These are phyloP conservation scores for Isochrysis galbana DNA, from an alignment of 78 protist genomes.

Conservation along the genomic window DNA sequence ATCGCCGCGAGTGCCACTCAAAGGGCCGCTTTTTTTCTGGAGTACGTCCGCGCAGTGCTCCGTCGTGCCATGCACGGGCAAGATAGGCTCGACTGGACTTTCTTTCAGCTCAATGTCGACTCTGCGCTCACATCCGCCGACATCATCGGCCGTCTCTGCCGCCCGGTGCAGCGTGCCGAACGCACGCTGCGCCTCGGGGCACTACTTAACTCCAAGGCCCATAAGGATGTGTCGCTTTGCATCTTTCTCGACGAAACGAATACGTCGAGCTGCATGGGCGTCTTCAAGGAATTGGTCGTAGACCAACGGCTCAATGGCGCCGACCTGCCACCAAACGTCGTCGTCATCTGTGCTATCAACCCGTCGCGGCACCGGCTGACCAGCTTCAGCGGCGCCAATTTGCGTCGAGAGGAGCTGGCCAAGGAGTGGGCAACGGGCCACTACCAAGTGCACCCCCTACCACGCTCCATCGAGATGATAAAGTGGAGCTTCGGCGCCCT, in stretches of 20 bases:
- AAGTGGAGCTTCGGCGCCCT: background rate
- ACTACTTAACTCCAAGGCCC: background rate
- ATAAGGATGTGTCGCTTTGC: background rate
- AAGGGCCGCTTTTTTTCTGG: no score
- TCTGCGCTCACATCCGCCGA: background rate
- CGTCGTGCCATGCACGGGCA: no score
- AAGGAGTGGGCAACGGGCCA: background rate
- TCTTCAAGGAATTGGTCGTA: slow-evolving; percentile 43
- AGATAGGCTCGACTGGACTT: slow-evolving; percentile 7
- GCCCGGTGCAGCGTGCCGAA: background rate
- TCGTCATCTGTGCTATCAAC: slow-evolving; percentile 59
- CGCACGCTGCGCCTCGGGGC: no score
- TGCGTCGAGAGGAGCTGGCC: background rate
- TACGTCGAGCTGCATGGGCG: slow-evolving; percentile 47
- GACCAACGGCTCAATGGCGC: slow-evolving; percentile 13
- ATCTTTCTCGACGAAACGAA: slow-evolving; percentile 73
- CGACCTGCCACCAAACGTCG: background rate
- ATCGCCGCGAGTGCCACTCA: no score
- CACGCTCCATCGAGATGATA: background rate
- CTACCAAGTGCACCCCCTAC: slow-evolving; percentile 5
- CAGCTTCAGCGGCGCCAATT: no score
- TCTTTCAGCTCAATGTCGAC: background rate
- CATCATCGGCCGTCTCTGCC: background rate
- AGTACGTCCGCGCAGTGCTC: no score
- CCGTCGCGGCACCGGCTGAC: slow-evolving; percentile 28